Conservation (phyloP, 768 basidiomycete species). For the Lentinula edodes region DNA sequence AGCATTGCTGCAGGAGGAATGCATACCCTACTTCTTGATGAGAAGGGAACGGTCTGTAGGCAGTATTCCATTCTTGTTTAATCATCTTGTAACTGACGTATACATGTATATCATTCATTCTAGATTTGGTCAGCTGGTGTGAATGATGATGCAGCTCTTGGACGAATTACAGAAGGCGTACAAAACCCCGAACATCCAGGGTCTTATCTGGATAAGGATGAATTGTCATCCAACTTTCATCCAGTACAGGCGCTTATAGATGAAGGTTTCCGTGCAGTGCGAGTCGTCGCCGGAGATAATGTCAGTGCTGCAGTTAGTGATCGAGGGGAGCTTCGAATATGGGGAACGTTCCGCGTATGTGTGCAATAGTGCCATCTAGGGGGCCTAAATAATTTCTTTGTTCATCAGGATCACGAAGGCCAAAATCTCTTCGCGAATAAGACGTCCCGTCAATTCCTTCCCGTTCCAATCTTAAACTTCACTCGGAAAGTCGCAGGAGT, state of each 20-base stretch:
- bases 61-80: neutral
- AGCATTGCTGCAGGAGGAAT: slow-evolving; percentile 78
- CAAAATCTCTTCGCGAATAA: slow-evolving; percentile 73
- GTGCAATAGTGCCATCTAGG: neutral
- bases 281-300: slow-evolving; percentile 80
- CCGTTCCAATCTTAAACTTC: slow-evolving; percentile 43
- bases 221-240: slow-evolving; percentile 51
- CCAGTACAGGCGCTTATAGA: slow-evolving; percentile 67
- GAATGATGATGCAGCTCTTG: slow-evolving; percentile 86
- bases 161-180: slow-evolving; percentile 60
- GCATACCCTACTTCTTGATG: slow-evolving; percentile 85
- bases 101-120: neutral
- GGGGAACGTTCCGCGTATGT: slow-evolving; percentile 84
- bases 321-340: slow-evolving; percentile 77
- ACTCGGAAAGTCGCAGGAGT: slow-evolving; percentile 32
- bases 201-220: slow-evolving; percentile 48
- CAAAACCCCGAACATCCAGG: slow-evolving; percentile 55
- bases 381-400: slow-evolving; percentile 2
- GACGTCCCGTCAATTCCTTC: slow-evolving; percentile 59
- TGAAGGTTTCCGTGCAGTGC: slow-evolving; percentile 79
- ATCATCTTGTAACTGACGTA: too few species aligned
- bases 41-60: slow-evolving; percentile 75
- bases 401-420: slow-evolving; percentile 61
- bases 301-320: slow-evolving; percentile 80
- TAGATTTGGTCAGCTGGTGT: slow-evolving; percentile 83